Conservation (phyloP, 2,329 filamentous ascomycete genomes). For the Colletotrichum viniferum region DNA sequence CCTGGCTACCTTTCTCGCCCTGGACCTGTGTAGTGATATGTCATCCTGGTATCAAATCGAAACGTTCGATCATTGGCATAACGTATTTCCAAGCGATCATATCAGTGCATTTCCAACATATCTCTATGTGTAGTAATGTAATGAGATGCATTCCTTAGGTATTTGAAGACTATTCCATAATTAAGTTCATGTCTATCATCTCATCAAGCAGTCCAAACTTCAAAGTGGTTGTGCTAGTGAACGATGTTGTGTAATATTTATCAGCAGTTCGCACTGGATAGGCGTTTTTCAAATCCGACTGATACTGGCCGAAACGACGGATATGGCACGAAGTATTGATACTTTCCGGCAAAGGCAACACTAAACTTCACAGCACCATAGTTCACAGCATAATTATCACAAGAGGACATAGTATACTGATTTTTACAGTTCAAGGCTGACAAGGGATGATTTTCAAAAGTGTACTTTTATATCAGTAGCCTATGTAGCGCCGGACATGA, state of each 20-base stretch:
- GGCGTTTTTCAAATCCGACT: background rate
- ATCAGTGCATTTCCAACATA: background rate
- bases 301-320: background rate
- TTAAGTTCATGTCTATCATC: background rate
- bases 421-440: background rate
- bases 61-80: background rate
- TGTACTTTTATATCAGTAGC: background rate
- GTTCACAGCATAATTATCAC: no score
- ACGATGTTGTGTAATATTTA: background rate
- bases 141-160: background rate
- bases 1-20: background rate
- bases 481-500: background rate
- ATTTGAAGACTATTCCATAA: background rate
- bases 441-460: background rate
- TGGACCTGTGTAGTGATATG: background rate
- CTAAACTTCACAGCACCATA: background rate
- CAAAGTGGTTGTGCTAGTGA: background rate
- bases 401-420: no score
- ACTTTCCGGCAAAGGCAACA: background rate
- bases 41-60: fast-evolving
- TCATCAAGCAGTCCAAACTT: background rate
- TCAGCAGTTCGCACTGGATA: background rate
- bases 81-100: fast-evolving
- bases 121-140: background rate
- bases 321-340: background rate